phyloP scores from a whole-genome alignment of 2,329 filamentous ascomycete species.

The Diaporthe velutina region DNA sequence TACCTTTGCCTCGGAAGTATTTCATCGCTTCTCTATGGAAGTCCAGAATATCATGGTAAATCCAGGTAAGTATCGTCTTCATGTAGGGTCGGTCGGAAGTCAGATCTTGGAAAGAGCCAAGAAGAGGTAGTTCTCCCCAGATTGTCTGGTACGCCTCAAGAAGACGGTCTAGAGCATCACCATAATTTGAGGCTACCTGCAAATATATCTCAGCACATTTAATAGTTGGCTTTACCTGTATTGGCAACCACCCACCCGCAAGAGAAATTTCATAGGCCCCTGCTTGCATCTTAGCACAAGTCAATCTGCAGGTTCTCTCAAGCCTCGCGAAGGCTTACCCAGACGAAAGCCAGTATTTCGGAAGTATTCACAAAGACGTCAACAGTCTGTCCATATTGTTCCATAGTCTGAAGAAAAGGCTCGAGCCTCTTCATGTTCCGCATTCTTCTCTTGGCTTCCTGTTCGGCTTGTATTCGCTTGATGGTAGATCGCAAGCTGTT shows the following conservation, averaged over 20 bases:
- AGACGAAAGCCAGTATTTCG: conserved; percentile 2
- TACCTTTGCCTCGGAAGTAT: not conserved
- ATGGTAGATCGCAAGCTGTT: not conserved
- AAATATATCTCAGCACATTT: not conserved
- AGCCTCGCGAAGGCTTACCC: not conserved
- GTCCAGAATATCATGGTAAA: not conserved
- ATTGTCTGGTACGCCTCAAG: not conserved
- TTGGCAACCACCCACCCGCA: not conserved
- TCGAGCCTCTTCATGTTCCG: not conserved
- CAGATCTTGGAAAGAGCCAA: not conserved
- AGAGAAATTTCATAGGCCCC: conserved; percentile 20
- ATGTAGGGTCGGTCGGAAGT: not conserved
- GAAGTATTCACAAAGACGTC: conserved; percentile 28
- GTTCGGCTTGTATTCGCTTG: not conserved
- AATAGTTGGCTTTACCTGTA: too few species aligned
- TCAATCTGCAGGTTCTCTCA: not conserved
- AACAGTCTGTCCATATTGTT: conserved; percentile 3
- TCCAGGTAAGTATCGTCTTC: not conserved
- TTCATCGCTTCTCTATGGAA: not conserved
- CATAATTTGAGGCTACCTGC: not conserved
- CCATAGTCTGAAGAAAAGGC: conserved; percentile 13
- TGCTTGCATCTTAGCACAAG: not conserved
- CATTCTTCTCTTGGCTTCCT: not conserved
- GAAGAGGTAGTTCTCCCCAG: not conserved
- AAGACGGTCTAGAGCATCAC: conserved; percentile 3